Conservation (phyloP, 148 eudicot genomes). For the Mesembryanthemum crystallinum region DNA sequence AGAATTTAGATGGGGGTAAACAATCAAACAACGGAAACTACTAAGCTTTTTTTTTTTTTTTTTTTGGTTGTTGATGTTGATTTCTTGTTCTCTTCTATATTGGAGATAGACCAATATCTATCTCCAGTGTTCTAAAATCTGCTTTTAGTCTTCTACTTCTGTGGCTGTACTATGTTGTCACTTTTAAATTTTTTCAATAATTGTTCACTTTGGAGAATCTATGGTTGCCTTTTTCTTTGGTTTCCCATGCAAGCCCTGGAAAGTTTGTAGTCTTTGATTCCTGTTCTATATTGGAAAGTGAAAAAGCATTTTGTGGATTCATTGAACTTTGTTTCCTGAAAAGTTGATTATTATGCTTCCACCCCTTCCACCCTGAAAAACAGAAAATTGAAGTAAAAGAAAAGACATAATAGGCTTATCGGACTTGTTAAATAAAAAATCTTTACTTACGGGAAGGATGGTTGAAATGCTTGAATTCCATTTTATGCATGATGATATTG, state of each 20-base stretch:
- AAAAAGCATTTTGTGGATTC: conserved; percentile 22
- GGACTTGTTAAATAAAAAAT: too few relatives aligned
- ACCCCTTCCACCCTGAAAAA: background rate
- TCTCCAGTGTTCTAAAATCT: too few relatives aligned
- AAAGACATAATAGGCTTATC: too few relatives aligned
- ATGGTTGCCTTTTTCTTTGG: conserved; percentile 13
- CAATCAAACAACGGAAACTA: conserved; percentile 6
- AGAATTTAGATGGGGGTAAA: background rate
- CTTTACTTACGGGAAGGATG: background rate
- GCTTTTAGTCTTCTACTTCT: conserved; percentile 8
- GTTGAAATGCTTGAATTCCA: background rate
- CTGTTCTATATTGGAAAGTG: conserved; percentile 10
- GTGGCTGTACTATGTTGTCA: conserved; percentile 13
- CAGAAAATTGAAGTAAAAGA: background rate
- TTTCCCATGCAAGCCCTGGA: background rate
- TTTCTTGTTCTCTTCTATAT: conserved; percentile 5
- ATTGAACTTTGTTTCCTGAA: conserved; percentile 5
- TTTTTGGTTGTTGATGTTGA: background rate
- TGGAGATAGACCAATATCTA: too few relatives aligned
- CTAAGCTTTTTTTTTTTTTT: background rate
- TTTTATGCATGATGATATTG: background rate
- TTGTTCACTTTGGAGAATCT: conserved; percentile 25
- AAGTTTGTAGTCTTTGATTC: conserved; percentile 13
- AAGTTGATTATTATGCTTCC: background rate
- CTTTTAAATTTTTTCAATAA: conserved; percentile 17